Evolutionary conservation across 805 yeast species (phyloP), one percentile per base, ranked within the genome.

Genomic region (Lipomyces anomalus): DNA sequence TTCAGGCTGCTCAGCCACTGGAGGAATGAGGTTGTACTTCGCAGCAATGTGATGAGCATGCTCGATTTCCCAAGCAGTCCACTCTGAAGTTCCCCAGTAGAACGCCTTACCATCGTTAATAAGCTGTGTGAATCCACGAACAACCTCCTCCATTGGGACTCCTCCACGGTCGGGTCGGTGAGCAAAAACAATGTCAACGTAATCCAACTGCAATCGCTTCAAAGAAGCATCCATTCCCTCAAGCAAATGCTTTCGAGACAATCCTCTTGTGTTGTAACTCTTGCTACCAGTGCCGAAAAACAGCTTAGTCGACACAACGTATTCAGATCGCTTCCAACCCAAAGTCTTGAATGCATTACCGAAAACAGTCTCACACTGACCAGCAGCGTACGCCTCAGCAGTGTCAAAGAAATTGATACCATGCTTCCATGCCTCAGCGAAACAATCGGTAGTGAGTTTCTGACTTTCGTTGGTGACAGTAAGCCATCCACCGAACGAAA

Each of bases 381-480:
- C 65, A 16, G 45, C 47, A 6, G 57, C 53, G 40, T 61, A 61
- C 17, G 48, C 58, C 46, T 61, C 65, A n/a, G 53, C 52, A 6
- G 65, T 61, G 44, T 61, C 65, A 36, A 61, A 61, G 44, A 57
- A 61, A 52, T 61, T 61, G 55, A 61, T 59, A 2, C 65, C 65
- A 24, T 50, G 48, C 47, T 58, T 53, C 62, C 56, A 61, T 11
- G 65, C 65, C 35, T 41, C 50, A 46, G 58, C 60, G 38, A 61
- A 57, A 44, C 60, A 58, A 35, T 44, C 56, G 39, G 48, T 48
- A 16, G 63, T 58, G 47, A 43, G 40, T n/a, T 52, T 53, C 42
- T 58, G 60, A 21, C 35, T 44, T 17, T 59, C 59, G 20, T 57
- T 59, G 23, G 56, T 59, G 44, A 46, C 57, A 36, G 63, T 61